Conservation (phyloP, 2,329 filamentous ascomycete species). For the Colletotrichum theobromicola region DNA sequence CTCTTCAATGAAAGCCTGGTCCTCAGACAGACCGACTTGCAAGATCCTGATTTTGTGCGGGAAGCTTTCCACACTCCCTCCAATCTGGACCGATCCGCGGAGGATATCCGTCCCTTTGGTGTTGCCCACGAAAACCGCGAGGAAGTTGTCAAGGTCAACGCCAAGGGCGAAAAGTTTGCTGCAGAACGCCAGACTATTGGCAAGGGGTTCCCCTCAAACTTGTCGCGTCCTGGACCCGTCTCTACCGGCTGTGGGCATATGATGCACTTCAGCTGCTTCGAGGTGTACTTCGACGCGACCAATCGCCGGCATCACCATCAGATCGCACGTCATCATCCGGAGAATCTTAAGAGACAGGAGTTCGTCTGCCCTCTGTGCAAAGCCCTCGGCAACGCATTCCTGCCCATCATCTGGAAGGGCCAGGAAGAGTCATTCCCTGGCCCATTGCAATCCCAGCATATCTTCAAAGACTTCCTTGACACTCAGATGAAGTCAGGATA, state of each 20-base stretch:
- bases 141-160: conserved; percentile 76
- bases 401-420: conserved; percentile 95
- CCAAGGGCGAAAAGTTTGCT: conserved; percentile 72
- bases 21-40: conserved; percentile 82
- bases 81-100: conserved; percentile 85
- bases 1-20: conserved; percentile 87
- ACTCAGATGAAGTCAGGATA: conserved; percentile 56
- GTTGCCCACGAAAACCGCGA: conserved; percentile 86
- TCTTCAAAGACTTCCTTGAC: conserved; percentile 74
- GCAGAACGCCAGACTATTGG: conserved; percentile 84
- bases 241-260: conserved; percentile 95
- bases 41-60: conserved; percentile 81
- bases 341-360: conserved; percentile 78
- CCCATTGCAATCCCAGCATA: conserved; percentile 62
- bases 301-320: conserved; percentile 86
- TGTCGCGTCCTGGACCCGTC: conserved; percentile 76
- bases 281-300: conserved; percentile 86
- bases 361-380: conserved; percentile 98
- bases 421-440: conserved; percentile 85
- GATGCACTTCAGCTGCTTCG: conserved; percentile 97
- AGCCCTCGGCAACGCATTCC: conserved; percentile 90
- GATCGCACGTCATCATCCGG: conserved; percentile 92
- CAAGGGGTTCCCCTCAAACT: conserved; percentile 80
- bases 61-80: conserved; percentile 81
- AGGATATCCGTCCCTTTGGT: conserved; percentile 85